Base-by-base conservation (phyloP, 2,329 filamentous ascomycete species). In the Pseudogymnoascus sp. region DNA sequence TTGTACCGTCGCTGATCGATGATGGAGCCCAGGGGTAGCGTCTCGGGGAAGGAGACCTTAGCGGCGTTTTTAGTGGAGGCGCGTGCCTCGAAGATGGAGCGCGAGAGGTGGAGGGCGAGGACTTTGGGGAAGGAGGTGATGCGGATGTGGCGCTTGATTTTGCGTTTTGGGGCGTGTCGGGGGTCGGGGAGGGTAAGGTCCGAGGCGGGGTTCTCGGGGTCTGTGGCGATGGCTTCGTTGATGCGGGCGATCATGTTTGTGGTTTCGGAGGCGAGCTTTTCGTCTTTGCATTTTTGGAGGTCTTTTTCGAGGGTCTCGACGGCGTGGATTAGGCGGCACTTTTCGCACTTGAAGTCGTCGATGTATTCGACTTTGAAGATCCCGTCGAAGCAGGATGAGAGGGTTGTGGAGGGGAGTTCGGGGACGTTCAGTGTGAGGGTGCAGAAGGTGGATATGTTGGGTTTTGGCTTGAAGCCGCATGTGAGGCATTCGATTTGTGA, bases 301-400 rank as follows among this genome's bases (percentile, higher is more conserved):
- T 92, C 86, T 14, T 62, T 48, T 67, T 85, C 79, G 67, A 91
- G 84, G 61, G 82, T 76, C 31, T 86, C 80, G 62, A 90, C 78
- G 3, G 92, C 92, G 74, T 96, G 90, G 48, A 90, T 77, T n/a
- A 99, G 81, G 21, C 92, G 86, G 73, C 95, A 99, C 77, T 87
- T 90, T 71, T 97, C 95, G 78, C 95, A 99, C 70, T 90, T 93
- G 80, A 96, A 99, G 74, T 96, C 95, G 67, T 98, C 93, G 68
- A 99, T 97, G 74, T 92, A 89, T 75, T 99, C 95, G 0, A 91
- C 92, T 77, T 96, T 96, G 69, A 99, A 88, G 76, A 97, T 88
- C 43, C 90, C 90, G 71, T 99, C 95, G 71, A 99, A 95, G 75
- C 95, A 99, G 7, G 87, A 82, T 72, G 89, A 92, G 14, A 99